Base-by-base conservation (phyloP, 2,329 filamentous ascomycete genomes). In the Alternaria triticina region DNA sequence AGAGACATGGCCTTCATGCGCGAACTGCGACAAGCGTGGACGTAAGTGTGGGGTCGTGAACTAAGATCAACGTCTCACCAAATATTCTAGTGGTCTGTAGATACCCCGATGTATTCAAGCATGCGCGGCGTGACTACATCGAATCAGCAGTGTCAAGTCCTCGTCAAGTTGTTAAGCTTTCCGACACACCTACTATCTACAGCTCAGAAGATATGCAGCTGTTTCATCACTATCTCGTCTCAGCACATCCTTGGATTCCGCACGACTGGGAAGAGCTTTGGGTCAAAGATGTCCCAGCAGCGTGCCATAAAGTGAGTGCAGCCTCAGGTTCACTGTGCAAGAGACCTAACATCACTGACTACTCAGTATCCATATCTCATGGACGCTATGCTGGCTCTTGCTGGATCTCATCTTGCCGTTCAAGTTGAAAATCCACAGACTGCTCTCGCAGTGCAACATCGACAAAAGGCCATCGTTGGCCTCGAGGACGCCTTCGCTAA, bases 201-300 rank as follows among this genome's bases (percentile, higher is more conserved):
- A 78, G 77, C 33, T 69, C 79, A 15, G 74, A 83, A 33, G 84
- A 87, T 59, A 79, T 87, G 72, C 79, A 83, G 20, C 85, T 86
- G 72, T 86, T 86, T 66, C 83, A 86, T 55, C 85, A 87, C 66
- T 87, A 86, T 66, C 66, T 87, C 9, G 74, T 83, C 6, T 74
- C 80, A 8, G 84, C 84, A 2, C 62, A 78, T 77, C 4, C 71
- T 12, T 62, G 58, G 45, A 64, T 73, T 22, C 69, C 71, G 12
- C 43, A 57, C 22, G 64, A 68, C 17, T 57, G 58, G 51, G 46
- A 69, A 12, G 49, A 50, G 3, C 50, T 72, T 8, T 72, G 70
- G 70, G 45, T 61, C n/a, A 63, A 20, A 51, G 69, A 72, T 17
- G 55, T 73, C 9, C 69, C 70, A 3, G 23, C 47, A 5, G 57